Evolutionary conservation across 192 early-diverging fungal species (phyloP).

Genomic region (Mortierella hygrophila): DNA sequence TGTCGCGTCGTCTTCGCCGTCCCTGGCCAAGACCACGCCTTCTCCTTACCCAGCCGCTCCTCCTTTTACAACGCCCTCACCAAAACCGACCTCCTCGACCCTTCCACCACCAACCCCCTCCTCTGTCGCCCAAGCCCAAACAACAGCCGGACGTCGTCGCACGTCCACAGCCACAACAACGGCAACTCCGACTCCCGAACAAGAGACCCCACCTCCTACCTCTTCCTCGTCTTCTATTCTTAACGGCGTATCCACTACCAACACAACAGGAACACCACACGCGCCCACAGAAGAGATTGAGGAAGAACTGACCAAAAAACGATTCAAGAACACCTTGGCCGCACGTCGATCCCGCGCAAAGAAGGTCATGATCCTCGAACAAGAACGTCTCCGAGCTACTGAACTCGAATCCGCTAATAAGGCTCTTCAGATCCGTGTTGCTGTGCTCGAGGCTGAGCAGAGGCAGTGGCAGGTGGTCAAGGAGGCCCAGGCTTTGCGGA

Average conservation of each 20-base stretch:
- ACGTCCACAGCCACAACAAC: neutral
- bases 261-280: neutral
- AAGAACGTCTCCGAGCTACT: neutral
- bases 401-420: constrained; percentile 1
- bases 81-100: neutral
- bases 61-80: neutral
- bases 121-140: neutral
- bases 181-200: neutral
- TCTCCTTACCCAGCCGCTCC: neutral
- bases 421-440: neutral
- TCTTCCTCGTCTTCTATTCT: neutral
- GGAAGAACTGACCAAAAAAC: constrained; percentile 2
- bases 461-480: neutral
- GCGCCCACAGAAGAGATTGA: neutral
- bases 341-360: neutral
- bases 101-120: neutral
- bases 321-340: constrained; percentile 10
- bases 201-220: neutral
- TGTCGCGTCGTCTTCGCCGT: neutral
- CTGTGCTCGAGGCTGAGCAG: neutral
- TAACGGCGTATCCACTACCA: neutral
- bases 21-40: neutral
- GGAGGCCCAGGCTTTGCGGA: neutral
- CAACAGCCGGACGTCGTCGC: neutral
- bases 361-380: constrained; percentile 14